A percentile compares a stretch with the other conserved stretches of the same genome.
Conservation (phyloP, 2,329 filamentous ascomycete genomes). For the Periconia macrospinosa region DNA sequence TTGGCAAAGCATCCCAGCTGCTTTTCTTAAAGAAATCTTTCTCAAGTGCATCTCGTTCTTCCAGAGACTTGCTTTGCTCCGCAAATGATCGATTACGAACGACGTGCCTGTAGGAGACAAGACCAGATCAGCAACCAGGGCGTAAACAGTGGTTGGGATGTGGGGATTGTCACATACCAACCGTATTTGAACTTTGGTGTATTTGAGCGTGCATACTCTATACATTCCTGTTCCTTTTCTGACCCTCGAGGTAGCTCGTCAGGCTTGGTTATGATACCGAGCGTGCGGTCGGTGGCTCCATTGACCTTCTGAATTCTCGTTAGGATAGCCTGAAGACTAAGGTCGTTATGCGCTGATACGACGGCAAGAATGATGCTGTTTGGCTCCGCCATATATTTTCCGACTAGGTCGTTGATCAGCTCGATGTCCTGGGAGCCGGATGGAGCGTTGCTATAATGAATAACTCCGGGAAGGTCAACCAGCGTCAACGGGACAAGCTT, state of each 20-base stretch:
- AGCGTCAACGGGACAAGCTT: slow-evolving; percentile 16
- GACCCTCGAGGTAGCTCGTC: slow-evolving; percentile 12
- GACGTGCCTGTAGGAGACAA: slow-evolving; percentile 3
- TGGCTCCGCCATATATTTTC: slow-evolving; percentile 57
- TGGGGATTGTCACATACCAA: slow-evolving; percentile 6
- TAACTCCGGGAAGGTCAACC: slow-evolving; percentile 40
- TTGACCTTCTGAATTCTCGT: slow-evolving; percentile 5
- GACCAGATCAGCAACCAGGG: slow-evolving; percentile 4
- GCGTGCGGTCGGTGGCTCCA: slow-evolving; percentile 3
- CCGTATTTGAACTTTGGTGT: slow-evolving; percentile 5
- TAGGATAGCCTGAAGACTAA: slow-evolving; percentile 17
- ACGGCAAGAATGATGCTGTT: slow-evolving; percentile 61
- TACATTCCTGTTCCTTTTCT: slow-evolving; percentile 6
- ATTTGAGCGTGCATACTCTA: slow-evolving; percentile 4
- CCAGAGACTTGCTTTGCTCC: slow-evolving; percentile 9
- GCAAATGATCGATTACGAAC: slow-evolving; percentile 4
- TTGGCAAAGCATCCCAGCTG: slow-evolving; percentile 4
- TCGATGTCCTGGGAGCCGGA: slow-evolving; percentile 32
- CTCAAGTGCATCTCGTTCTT: slow-evolving; percentile 42
- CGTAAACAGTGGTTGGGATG: slow-evolving; percentile 3
- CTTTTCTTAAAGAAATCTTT: slow-evolving; percentile 39
- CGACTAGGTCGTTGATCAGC: slow-evolving; percentile 37
- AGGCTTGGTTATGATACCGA: slow-evolving; percentile 20
- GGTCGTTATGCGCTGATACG: slow-evolving; percentile 43
- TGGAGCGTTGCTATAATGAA: slow-evolving; percentile 22